Percentiles rank a stretch among this genome's conserved stretches.
Evolutionary conservation across 768 basidiomycete genomes (phyloP).

Genomic region (Tubosaeta sp.): DNA sequence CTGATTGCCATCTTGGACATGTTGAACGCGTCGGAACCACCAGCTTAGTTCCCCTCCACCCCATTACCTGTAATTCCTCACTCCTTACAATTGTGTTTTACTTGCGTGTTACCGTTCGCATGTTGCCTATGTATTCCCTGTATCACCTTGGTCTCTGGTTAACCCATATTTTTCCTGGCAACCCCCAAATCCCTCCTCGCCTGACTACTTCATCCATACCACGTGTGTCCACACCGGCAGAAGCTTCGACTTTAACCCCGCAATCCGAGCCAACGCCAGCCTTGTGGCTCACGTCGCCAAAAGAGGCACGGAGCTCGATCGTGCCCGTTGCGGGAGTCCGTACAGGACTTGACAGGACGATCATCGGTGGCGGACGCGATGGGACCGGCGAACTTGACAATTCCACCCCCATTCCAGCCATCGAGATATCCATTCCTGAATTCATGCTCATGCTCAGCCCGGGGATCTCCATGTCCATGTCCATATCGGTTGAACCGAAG

Average conservation of each 20-base stretch:
- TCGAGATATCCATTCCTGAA: constrained; percentile 27
- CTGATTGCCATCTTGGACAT: constrained; percentile 24
- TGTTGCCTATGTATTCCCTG: background rate
- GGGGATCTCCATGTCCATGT: constrained; percentile 35
- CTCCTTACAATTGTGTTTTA: background rate
- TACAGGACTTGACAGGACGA: constrained; percentile 66
- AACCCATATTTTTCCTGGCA: constrained; percentile 63
- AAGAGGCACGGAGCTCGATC: constrained; percentile 59
- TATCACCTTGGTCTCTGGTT: constrained; percentile 13
- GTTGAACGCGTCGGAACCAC: constrained; percentile 10
- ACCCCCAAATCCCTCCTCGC: constrained; percentile 64
- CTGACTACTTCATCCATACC: constrained; percentile 67
- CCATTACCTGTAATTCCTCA: background rate
- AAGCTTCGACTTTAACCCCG: constrained; percentile 22
- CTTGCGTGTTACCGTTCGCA: background rate
- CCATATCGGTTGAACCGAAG: constrained; percentile 30
- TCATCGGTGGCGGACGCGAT: constrained; percentile 42
- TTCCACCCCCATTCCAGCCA: constrained; percentile 27
- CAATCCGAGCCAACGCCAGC: constrained; percentile 15
- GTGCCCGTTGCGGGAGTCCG: constrained; percentile 59
- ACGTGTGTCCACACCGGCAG: constrained; percentile 45
- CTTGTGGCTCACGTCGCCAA: constrained; percentile 41
- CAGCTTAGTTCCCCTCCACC: background rate
- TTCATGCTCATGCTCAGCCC: constrained; percentile 34
- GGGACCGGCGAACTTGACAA: constrained; percentile 32